These are phyloP conservation scores for Cryptosporidium xiaoi DNA, from an alignment of 169 alveolate genomes.

Conservation along the genomic window DNA sequence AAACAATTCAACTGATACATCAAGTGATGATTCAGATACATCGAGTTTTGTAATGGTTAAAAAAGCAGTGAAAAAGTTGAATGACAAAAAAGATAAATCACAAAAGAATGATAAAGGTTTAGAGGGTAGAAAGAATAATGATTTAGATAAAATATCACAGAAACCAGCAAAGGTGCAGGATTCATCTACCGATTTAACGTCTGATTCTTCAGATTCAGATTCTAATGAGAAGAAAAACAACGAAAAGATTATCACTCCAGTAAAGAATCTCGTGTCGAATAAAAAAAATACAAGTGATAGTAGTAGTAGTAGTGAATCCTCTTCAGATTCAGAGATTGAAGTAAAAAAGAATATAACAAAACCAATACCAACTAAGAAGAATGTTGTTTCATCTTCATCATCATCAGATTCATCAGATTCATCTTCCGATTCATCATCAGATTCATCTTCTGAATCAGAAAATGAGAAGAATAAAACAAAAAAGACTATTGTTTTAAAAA, in stretches of 20 bases:
- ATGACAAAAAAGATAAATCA: background rate
- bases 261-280: background rate
- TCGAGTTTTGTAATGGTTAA: constrained; percentile 67
- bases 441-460: background rate
- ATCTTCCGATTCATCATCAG: background rate
- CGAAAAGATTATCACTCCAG: background rate
- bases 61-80: constrained; percentile 36
- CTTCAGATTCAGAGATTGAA: background rate
- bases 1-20: constrained; percentile 24
- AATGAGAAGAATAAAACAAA: background rate
- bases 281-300: constrained; percentile 2
- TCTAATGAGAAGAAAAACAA: background rate
- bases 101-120: background rate
- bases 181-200: constrained; percentile 23
- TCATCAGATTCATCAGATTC: constrained; percentile 22
- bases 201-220: constrained; percentile 38
- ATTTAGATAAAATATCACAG: background rate
- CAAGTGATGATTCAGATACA: constrained; percentile 71
- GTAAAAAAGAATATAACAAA: background rate
- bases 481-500: constrained; percentile 20
- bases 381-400: background rate
- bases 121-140: background rate
- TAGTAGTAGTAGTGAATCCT: background rate
- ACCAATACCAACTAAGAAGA: constrained; percentile 3
- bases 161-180: constrained; percentile 2